Conservation (phyloP, 306 rosid species). For the Quercus alba region DNA sequence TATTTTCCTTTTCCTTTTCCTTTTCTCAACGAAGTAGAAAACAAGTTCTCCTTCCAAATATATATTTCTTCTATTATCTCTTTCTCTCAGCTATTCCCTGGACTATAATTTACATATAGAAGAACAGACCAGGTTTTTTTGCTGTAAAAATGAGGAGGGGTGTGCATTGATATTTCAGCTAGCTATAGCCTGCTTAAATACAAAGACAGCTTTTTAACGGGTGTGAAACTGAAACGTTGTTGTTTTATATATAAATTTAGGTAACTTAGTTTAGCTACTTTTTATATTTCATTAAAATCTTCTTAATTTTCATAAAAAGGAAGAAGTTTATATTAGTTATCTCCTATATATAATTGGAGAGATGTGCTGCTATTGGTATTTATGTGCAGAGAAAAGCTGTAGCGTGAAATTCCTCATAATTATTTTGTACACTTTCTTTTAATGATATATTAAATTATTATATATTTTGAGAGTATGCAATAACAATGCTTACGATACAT, state of each 20-base stretch:
- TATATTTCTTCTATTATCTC: neutral
- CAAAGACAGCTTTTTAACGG: neutral
- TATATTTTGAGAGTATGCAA: rapidly evolving
- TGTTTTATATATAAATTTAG: too few relatives aligned
- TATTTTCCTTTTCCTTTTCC: neutral
- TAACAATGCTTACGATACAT: rapidly evolving
- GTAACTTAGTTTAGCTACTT: too few relatives aligned
- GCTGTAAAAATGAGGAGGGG: neutral
- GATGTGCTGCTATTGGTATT: too few relatives aligned
- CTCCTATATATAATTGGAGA: neutral
- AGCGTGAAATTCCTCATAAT: too few relatives aligned
- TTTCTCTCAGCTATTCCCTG: neutral
- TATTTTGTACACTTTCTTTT: too few relatives aligned
- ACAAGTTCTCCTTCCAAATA: too few relatives aligned
- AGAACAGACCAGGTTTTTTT: neutral
- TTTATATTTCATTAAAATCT: neutral
- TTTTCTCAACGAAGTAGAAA: neutral
- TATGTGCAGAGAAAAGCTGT: neutral
- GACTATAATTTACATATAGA: neutral
- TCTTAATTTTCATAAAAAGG: too few relatives aligned
- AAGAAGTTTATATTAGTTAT: too few relatives aligned
- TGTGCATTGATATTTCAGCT: neutral
- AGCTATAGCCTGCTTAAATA: neutral
- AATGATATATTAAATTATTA: too few relatives aligned
- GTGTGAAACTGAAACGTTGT: neutral